phyloP scores from a whole-genome alignment of 2,329 filamentous ascomycete species.

The Fusarium hostae region DNA sequence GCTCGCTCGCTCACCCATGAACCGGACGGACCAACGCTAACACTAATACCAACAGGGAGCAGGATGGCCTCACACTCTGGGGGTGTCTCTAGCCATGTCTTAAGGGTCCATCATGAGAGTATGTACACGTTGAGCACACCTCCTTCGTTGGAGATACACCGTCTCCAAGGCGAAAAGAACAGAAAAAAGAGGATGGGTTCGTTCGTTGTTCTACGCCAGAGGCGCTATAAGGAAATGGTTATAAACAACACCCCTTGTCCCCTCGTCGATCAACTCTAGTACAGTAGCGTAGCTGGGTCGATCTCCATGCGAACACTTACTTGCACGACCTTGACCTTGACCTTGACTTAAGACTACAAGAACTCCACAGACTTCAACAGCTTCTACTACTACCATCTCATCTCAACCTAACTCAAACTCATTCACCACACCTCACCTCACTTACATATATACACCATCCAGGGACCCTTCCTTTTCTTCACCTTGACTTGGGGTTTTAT shows the following conservation, averaged over 20 bases:
- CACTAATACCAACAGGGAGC: slow-evolving; percentile 2
- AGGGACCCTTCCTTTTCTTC: slow-evolving; percentile 2
- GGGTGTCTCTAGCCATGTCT: slow-evolving; percentile 6
- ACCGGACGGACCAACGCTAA: slow-evolving; percentile 16
- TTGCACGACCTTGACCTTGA: slow-evolving; percentile 32
- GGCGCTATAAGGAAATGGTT: slow-evolving; percentile 32
- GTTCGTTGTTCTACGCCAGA: slow-evolving; percentile 25
- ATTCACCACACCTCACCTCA: slow-evolving; percentile 28
- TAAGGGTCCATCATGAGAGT: slow-evolving; percentile 17
- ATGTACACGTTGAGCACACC: not conserved
- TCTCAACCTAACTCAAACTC: slow-evolving; percentile 27
- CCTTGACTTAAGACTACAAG: slow-evolving; percentile 31
- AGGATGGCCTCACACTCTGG: slow-evolving; percentile 1
- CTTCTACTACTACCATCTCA: slow-evolving; percentile 30
- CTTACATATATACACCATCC: slow-evolving; percentile 39
- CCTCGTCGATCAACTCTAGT: slow-evolving; percentile 41
- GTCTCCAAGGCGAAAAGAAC: slow-evolving; percentile 11
- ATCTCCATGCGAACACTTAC: slow-evolving; percentile 47
- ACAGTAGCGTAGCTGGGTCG: slow-evolving; percentile 36
- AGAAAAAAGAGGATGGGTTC: slow-evolving; percentile 17
- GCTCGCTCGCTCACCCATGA: slow-evolving; percentile 8
- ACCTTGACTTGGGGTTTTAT: slow-evolving; percentile 1
- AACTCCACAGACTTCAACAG: slow-evolving; percentile 40
- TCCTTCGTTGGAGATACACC: slow-evolving; percentile 15
- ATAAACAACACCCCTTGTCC: slow-evolving; percentile 39